These are phyloP conservation scores for Samsoniella hepiali DNA, from an alignment of 2,329 filamentous ascomycete species.

Conservation along the genomic window DNA sequence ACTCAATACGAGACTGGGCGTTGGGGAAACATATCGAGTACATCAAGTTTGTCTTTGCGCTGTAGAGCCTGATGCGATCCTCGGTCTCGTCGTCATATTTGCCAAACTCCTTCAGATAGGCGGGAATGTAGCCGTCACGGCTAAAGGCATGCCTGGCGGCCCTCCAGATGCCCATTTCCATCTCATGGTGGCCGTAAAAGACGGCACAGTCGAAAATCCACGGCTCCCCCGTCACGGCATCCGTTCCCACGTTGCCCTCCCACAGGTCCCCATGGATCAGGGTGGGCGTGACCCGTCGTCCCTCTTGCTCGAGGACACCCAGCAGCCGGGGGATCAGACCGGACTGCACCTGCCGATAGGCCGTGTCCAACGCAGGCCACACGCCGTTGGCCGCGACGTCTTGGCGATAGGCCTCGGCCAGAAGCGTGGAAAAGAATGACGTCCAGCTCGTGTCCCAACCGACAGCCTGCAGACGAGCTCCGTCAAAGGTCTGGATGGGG, in stretches of 20 bases:
- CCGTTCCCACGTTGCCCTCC: constrained; percentile 31
- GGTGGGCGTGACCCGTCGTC: constrained; percentile 29
- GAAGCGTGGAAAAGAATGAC: constrained; percentile 31
- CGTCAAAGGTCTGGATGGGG: constrained; percentile 29
- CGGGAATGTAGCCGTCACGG: constrained; percentile 20
- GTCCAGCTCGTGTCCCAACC: constrained; percentile 35
- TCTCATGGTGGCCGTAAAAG: constrained; percentile 32
- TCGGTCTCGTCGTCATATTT: constrained; percentile 25
- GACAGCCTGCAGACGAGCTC: constrained; percentile 27
- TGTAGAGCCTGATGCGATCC: constrained; percentile 26
- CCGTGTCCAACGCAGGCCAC: constrained; percentile 22
- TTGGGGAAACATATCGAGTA: constrained; percentile 18
- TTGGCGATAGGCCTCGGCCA: constrained; percentile 28
- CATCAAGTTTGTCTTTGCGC: constrained; percentile 24
- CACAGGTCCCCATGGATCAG: constrained; percentile 33
- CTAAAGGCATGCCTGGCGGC: constrained; percentile 19
- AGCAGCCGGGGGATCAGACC: constrained; percentile 30
- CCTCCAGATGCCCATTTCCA: constrained; percentile 28
- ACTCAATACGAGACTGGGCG: constrained; percentile 14
- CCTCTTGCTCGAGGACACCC: constrained; percentile 27
- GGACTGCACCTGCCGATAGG: constrained; percentile 22
- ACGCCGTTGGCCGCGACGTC: constrained; percentile 31
- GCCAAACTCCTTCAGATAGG: constrained; percentile 24
- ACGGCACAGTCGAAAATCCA: constrained; percentile 31
- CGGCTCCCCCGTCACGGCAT: constrained; percentile 27